Evolutionary conservation across 2,329 filamentous ascomycete species (phyloP).

Genomic region (Aspergillus oerlinghausenensis): DNA sequence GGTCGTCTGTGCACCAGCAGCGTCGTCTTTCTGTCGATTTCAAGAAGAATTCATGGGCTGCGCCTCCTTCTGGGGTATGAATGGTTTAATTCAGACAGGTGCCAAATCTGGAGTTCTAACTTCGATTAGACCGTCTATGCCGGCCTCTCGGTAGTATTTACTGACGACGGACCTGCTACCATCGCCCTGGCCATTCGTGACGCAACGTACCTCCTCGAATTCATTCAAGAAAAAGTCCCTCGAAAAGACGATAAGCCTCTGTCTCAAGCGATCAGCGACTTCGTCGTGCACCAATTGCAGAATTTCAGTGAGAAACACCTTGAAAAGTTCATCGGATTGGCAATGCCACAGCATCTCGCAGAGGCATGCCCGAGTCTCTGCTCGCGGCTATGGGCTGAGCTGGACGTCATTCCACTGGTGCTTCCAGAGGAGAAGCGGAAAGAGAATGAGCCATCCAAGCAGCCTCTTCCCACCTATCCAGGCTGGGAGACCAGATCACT

Average conservation of each 20-base stretch:
- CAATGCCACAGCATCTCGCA: constrained; percentile 59
- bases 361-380: constrained; percentile 61
- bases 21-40: constrained; percentile 29
- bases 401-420: constrained; percentile 71
- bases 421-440: constrained; percentile 40
- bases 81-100: neutral
- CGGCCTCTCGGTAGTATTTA: constrained; percentile 33
- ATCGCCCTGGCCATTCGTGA: constrained; percentile 69
- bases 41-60: constrained; percentile 32
- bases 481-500: constrained; percentile 55
- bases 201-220: constrained; percentile 70
- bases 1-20: constrained; percentile 30
- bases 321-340: constrained; percentile 70
- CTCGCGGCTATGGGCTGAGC: constrained; percentile 67
- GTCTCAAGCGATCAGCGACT: constrained; percentile 52
- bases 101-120: neutral
- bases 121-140: constrained; percentile 38
- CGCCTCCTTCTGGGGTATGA: constrained; percentile 36
- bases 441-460: constrained; percentile 15
- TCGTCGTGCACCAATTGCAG: constrained; percentile 54
- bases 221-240: constrained; percentile 57
- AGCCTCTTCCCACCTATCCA: constrained; percentile 23
- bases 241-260: constrained; percentile 37
- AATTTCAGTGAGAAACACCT: constrained; percentile 61
- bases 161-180: constrained; percentile 45